These are phyloP conservation scores for Suillus lakei DNA, from an alignment of 768 basidiomycete species.

Conservation along the genomic window DNA sequence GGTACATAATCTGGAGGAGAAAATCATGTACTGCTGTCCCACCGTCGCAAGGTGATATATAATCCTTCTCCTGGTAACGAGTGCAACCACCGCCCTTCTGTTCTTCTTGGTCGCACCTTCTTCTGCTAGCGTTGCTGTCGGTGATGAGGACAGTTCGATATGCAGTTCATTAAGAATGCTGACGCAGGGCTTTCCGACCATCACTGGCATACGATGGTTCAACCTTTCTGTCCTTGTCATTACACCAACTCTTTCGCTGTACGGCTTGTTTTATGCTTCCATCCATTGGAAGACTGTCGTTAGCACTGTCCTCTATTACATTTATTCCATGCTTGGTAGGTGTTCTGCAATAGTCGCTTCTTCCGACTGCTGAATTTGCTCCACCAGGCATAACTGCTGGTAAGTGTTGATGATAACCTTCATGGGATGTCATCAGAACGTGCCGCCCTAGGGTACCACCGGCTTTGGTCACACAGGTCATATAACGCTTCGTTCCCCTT, in stretches of 20 bases:
- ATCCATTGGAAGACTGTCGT: constrained; percentile 55
- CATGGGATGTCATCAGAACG: constrained; percentile 10
- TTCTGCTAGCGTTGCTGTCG: neutral
- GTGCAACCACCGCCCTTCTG: constrained; percentile 8
- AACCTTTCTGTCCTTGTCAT: constrained; percentile 71
- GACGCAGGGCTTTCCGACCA: constrained; percentile 45
- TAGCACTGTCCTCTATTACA: constrained; percentile 77
- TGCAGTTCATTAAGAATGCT: constrained; percentile 19
- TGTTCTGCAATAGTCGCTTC: constrained; percentile 13
- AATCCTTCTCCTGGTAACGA: constrained; percentile 22
- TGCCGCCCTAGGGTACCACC: constrained; percentile 65
- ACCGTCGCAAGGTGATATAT: constrained; percentile 27
- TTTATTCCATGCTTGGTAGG: constrained; percentile 85
- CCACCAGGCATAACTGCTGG: constrained; percentile 55
- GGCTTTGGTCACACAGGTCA: constrained; percentile 85
- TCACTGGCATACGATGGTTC: constrained; percentile 74
- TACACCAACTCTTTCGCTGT: constrained; percentile 72
- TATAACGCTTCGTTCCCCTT: constrained; percentile 76
- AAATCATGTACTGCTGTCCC: constrained; percentile 17
- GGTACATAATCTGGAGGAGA: constrained; percentile 4
- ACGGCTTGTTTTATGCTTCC: constrained; percentile 61
- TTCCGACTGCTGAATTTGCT: constrained; percentile 19
- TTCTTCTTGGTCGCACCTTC: constrained; percentile 10
- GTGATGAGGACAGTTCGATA: constrained; percentile 15
- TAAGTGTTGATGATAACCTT: constrained; percentile 16